Conservation (phyloP, 1,284 basidiomycete species). For the Leccinum ponderosum region DNA sequence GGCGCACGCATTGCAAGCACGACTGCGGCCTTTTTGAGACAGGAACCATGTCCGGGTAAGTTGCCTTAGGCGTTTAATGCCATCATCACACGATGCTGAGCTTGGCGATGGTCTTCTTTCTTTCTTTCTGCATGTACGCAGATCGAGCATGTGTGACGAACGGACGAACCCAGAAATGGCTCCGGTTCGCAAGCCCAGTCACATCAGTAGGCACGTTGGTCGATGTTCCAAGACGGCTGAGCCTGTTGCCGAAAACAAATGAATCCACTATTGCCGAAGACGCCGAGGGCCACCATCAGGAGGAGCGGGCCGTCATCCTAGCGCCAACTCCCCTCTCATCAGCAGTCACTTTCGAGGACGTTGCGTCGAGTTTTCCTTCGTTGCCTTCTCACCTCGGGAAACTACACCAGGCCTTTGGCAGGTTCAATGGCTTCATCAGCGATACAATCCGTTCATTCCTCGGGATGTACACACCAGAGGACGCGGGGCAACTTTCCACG, state of each 20-base stretch:
- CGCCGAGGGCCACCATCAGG: conserved; percentile 30
- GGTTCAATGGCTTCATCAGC: conserved; percentile 47
- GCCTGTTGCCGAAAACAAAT: conserved; percentile 28
- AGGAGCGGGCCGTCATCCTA: conserved; percentile 16
- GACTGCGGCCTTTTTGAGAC: too few relatives aligned
- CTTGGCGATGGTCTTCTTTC: too few relatives aligned
- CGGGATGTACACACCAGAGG: conserved; percentile 36
- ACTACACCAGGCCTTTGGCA: conserved; percentile 47
- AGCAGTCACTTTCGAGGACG: conserved; percentile 2
- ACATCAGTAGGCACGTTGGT: too few relatives aligned
- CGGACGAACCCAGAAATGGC: too few relatives aligned
- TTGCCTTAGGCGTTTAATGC: too few relatives aligned
- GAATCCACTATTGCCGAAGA: conserved; percentile 39
- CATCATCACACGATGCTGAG: too few relatives aligned
- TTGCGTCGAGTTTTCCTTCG: conserved; percentile 4
- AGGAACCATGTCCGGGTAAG: too few relatives aligned
- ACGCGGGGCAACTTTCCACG: conserved; percentile 64
- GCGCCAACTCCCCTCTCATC: conserved; percentile 6
- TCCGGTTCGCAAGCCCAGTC: too few relatives aligned
- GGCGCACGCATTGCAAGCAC: too few relatives aligned
- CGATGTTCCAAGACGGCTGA: too few relatives aligned
- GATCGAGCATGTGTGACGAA: too few relatives aligned
- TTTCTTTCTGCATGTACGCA: too few relatives aligned
- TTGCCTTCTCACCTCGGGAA: conserved; percentile 27
- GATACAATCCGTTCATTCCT: conserved; percentile 46